Base-by-base conservation (phyloP, 2,329 filamentous ascomycete species). In the Neocucurbitaria cava region DNA sequence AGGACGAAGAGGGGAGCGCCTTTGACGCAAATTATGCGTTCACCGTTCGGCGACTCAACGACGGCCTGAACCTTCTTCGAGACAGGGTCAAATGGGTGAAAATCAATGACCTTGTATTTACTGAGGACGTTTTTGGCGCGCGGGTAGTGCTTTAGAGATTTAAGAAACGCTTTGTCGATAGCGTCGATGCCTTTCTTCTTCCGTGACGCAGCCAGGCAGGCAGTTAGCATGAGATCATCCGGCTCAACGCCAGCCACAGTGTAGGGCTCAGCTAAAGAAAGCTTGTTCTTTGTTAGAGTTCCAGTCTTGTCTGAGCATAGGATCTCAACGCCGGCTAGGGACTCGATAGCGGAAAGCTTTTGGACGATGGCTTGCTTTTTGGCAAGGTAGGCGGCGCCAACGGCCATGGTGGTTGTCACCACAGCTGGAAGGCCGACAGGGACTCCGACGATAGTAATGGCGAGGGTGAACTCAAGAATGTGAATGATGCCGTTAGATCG, bases 131-230 rank as follows among this genome's bases (percentile, higher is more conserved):
- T 78, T 84, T 95, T 96, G 78, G 91, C 91, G 60, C 86, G 86
- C 59, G 92, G 92, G 76, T 96, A 96, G 81, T 83, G 88, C 74
- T 86, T 86, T 61, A 96, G 87, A 20, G 89, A 85, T 82, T 95
- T 96, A 66, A 96, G 84, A 83, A 96, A 96, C 74, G 91, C 92
- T 84, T 94, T 95, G 85, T 96, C 92, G 68, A 96, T 96, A 65
- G 92, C 90, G 75, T 96, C 92, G 62, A 96, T 93, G 82, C 91
- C 92, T 84, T 96, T 96, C 85, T 93, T 94, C 86, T 95, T 96
- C 81, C 91, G 90, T 65, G 89, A 94, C 60, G 92, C 91, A 71
- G 92, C 92, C 71, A 96, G 81, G 77, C 92, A 96, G 70, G 92
- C 92, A 80, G 91, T 95, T 63, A 96, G 84, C 91, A 96, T 96